Conservation (phyloP, 345 rosid genomes). For the Punica granatum region DNA sequence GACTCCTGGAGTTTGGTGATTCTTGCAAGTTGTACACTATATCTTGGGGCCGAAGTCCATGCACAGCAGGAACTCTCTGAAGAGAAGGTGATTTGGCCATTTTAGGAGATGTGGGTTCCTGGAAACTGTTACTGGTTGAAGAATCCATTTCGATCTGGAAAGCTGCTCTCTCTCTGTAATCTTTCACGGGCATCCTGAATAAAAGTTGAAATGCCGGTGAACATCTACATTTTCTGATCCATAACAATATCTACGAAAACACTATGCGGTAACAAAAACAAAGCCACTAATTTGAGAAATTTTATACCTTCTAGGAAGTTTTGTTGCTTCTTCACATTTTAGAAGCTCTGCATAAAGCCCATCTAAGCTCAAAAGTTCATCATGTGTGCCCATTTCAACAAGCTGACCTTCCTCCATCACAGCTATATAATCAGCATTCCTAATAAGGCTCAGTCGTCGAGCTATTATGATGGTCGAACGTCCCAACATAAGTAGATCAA, state of each 20-base stretch:
- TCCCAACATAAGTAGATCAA: slow-evolving; percentile 95
- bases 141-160: slow-evolving; percentile 90
- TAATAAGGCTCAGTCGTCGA: slow-evolving; percentile 81
- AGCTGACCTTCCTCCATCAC: slow-evolving; percentile 99
- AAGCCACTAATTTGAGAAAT: neutral
- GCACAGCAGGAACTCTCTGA: slow-evolving; percentile 62
- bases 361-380: slow-evolving; percentile 60
- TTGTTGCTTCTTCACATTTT: slow-evolving; percentile 92
- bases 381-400: slow-evolving; percentile 97
- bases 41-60: slow-evolving; percentile 45
- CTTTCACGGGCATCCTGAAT: slow-evolving; percentile 86
- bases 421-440: slow-evolving; percentile 92
- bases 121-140: slow-evolving; percentile 72
- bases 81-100: slow-evolving; percentile 90
- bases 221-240: neutral
- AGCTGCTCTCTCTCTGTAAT: slow-evolving; percentile 48
- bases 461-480: slow-evolving; percentile 96
- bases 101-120: slow-evolving; percentile 85
- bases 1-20: slow-evolving; percentile 60
- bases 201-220: neutral
- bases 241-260: neutral
- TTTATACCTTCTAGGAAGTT: slow-evolving; percentile 90
- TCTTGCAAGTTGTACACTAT: slow-evolving; percentile 50
- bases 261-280: neutral
- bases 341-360: slow-evolving; percentile 92